Evolutionary conservation across 352 stramenopile species (phyloP).

Genomic region (Globisporangium perplexum): DNA sequence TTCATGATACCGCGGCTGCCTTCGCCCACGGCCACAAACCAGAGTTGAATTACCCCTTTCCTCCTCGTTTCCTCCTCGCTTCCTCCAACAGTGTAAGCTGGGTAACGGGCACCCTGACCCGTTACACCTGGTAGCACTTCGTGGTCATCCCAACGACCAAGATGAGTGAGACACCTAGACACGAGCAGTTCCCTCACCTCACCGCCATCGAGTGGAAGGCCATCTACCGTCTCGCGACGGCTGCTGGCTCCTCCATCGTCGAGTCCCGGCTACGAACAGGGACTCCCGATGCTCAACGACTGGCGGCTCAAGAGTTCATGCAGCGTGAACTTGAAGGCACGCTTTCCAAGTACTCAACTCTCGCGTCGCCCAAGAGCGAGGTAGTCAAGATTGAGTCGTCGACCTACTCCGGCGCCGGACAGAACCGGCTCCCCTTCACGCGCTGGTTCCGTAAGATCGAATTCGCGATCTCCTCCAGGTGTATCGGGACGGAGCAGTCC

Average conservation of each 20-base stretch:
- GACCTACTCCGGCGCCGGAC: slow-evolving; percentile 1
- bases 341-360: background rate
- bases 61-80: background rate
- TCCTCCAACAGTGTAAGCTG: too few species aligned
- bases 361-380: slow-evolving; percentile 3
- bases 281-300: background rate
- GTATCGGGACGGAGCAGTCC: slow-evolving; percentile 8
- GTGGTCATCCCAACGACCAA: background rate
- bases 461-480: slow-evolving; percentile 10
- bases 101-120: too few species aligned
- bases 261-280: slow-evolving; percentile 7
- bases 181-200: background rate
- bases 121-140: slow-evolving; percentile 2
- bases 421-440: slow-evolving; percentile 3
- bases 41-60: background rate
- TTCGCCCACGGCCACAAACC: background rate
- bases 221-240: background rate
- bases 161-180: background rate
- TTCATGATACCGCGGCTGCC: too few species aligned
- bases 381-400: slow-evolving; percentile 5
- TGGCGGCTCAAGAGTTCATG: background rate
- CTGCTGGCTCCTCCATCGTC: background rate
- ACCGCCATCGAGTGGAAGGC: slow-evolving; percentile 1
- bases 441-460: slow-evolving; percentile 17
- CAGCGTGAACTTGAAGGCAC: slow-evolving; percentile 7